phyloP scores from a whole-genome alignment of 495 filamentous ascomycete genomes.

The Astrocystis sublimbata region DNA sequence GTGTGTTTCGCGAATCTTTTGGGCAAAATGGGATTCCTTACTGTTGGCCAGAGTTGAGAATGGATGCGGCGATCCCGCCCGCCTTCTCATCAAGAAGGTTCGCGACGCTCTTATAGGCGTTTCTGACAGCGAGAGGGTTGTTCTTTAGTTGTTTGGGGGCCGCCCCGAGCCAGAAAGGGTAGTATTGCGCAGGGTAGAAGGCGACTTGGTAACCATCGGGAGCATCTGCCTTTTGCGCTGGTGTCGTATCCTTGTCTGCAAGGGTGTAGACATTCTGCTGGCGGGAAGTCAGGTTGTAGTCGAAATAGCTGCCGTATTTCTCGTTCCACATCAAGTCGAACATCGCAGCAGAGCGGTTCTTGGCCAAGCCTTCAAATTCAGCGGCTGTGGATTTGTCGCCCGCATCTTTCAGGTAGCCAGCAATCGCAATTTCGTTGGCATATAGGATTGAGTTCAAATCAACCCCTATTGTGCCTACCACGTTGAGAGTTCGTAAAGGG shows the following conservation, averaged over 20 bases:
- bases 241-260: conserved; percentile 36
- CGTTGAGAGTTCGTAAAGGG: conserved; percentile 51
- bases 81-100: conserved; percentile 37
- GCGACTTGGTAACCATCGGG: conserved; percentile 44
- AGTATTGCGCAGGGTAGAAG: conserved; percentile 47
- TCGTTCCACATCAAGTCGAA: conserved; percentile 51
- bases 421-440: conserved; percentile 47
- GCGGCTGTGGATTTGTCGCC: conserved; percentile 36
- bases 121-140: conserved; percentile 48
- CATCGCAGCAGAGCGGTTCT: conserved; percentile 45
- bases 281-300: conserved; percentile 50
- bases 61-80: conserved; percentile 49
- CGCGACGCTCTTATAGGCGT: conserved; percentile 39
- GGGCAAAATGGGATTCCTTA: background rate
- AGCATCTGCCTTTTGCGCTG: conserved; percentile 31
- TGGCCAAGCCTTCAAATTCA: conserved; percentile 35
- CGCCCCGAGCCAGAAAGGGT: conserved; percentile 54
- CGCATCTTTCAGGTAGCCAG: conserved; percentile 34
- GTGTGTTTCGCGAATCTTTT: no score
- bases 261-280: conserved; percentile 44
- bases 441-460: conserved; percentile 55
- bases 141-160: conserved; percentile 44
- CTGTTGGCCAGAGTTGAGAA: conserved; percentile 49
- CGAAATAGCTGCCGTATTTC: conserved; percentile 49
- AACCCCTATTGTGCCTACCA: conserved; percentile 41